A percentile compares a stretch with the other conserved stretches of the same genome.
phyloP scores from a whole-genome alignment of 129 eudicot species.

The Sambucus nigra region DNA sequence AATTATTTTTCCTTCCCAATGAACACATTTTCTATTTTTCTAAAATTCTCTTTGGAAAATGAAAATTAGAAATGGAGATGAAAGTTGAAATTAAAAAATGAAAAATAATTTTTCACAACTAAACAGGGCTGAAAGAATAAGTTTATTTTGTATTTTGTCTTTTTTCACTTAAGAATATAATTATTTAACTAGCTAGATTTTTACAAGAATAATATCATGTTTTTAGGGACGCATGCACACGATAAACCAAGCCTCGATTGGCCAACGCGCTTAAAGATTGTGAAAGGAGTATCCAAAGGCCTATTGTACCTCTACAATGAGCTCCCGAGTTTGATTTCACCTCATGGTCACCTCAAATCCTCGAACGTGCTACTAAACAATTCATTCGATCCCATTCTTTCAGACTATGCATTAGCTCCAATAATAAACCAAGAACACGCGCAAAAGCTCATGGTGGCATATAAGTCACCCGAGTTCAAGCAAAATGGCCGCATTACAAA shows the following conservation, averaged over 20 bases:
- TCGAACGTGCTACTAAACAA: constrained; percentile 9
- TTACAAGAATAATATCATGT: too few species aligned
- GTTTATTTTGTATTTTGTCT: too few species aligned
- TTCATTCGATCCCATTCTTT: constrained; percentile 7
- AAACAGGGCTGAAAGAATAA: too few species aligned
- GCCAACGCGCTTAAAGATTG: constrained; percentile 25
- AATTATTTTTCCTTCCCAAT: too few species aligned
- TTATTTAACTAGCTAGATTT: not conserved
- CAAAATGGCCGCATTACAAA: constrained; percentile 1
- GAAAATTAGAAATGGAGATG: too few species aligned
- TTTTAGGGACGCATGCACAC: constrained; percentile 26
- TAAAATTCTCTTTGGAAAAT: too few species aligned
- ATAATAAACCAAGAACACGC: constrained; percentile 11
- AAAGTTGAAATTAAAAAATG: too few species aligned
- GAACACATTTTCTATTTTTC: too few species aligned
- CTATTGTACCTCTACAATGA: constrained; percentile 23
- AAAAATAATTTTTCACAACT: too few species aligned
- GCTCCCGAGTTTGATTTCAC: constrained; percentile 27
- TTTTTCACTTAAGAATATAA: too few species aligned
- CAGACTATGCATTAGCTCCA: constrained; percentile 7
- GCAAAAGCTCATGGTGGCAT: constrained; percentile 9
- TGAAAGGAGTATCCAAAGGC: constrained; percentile 35
- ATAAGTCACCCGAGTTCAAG: constrained; percentile 13
- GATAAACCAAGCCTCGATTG: constrained; percentile 17
- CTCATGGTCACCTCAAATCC: constrained; percentile 16